A percentile compares a stretch with the other conserved stretches of the same genome.
Evolutionary conservation across 306 rosid genomes (phyloP).

Genomic region (Quercus cerris): DNA sequence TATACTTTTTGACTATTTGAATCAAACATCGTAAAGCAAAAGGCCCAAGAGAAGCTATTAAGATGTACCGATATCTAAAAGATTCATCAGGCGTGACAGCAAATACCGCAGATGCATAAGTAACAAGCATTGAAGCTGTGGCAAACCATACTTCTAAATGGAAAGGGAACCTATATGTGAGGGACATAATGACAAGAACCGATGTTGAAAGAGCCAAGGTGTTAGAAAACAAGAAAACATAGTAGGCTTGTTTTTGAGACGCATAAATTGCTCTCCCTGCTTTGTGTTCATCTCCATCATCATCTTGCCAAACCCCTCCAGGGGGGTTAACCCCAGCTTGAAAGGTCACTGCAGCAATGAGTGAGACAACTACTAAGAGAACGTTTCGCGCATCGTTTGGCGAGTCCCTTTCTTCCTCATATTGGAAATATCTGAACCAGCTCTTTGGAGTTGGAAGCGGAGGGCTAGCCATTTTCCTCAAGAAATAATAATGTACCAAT

Average conservation of each 20-base stretch:
- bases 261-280: conserved; percentile 26
- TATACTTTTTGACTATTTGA: neutral
- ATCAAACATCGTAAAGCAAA: neutral
- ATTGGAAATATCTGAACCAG: neutral
- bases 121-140: conserved; percentile 23
- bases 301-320: conserved; percentile 50
- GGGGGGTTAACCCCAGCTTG: conserved; percentile 42
- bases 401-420: neutral
- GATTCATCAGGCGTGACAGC: conserved; percentile 28
- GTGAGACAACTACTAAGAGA: conserved; percentile 25
- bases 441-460: neutral
- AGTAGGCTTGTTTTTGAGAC: neutral
- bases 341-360: conserved; percentile 37
- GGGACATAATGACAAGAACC: conserved; percentile 14
- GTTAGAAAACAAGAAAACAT: conserved; percentile 26
- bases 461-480: too few species aligned
- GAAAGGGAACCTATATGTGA: conserved; percentile 30
- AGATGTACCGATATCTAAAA: conserved; percentile 12
- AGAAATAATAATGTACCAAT: too few species aligned
- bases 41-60: conserved; percentile 22
- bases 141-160: conserved; percentile 15
- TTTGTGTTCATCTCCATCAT: too few species aligned
- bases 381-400: conserved; percentile 15
- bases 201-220: conserved; percentile 32
- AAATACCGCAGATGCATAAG: conserved; percentile 28